A percentile compares a stretch with the other conserved stretches of the same genome.
These are phyloP conservation scores for Raphanus raphanistrum DNA, from an alignment of 345 rosid genomes.

Conservation along the genomic window DNA sequence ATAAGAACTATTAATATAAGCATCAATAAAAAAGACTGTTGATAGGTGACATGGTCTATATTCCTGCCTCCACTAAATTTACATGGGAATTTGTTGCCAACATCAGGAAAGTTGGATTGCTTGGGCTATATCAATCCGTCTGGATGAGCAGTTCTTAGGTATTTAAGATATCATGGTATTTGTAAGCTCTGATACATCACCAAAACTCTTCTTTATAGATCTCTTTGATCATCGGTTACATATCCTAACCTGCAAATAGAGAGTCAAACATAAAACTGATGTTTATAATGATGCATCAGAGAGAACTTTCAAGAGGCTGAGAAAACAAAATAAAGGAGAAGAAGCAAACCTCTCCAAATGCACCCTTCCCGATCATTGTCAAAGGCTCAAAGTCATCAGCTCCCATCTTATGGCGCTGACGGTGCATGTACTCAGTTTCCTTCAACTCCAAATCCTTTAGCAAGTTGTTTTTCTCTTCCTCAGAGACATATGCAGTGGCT, in stretches of 20 bases:
- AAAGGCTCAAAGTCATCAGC: constrained; percentile 97
- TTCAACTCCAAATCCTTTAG: constrained; percentile 83
- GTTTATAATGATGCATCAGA: neutral
- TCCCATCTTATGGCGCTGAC: constrained; percentile 98
- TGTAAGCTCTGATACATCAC: neutral
- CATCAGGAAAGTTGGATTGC: neutral
- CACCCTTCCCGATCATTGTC: constrained; percentile 99
- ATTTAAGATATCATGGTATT: neutral
- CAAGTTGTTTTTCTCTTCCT: constrained; percentile 89
- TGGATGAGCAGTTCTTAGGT: neutral
- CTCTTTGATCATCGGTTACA: neutral
- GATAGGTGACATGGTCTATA: neutral
- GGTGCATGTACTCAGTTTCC: constrained; percentile 97
- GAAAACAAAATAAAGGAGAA: neutral
- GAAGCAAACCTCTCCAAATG: constrained; percentile 85
- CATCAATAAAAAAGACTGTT: neutral
- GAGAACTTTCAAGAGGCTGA: neutral
- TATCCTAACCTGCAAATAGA: constrained; percentile 62
- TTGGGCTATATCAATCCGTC: neutral
- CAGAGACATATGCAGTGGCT: constrained; percentile 97
- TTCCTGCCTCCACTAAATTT: neutral
- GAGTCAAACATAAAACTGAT: neutral
- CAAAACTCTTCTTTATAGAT: neutral
- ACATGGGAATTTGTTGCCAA: neutral
- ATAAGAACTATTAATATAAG: constrained; percentile 5